These are phyloP conservation scores for Geotrichum klebahnii DNA, from an alignment of 1,139 yeast species.

Conservation along the genomic window DNA sequence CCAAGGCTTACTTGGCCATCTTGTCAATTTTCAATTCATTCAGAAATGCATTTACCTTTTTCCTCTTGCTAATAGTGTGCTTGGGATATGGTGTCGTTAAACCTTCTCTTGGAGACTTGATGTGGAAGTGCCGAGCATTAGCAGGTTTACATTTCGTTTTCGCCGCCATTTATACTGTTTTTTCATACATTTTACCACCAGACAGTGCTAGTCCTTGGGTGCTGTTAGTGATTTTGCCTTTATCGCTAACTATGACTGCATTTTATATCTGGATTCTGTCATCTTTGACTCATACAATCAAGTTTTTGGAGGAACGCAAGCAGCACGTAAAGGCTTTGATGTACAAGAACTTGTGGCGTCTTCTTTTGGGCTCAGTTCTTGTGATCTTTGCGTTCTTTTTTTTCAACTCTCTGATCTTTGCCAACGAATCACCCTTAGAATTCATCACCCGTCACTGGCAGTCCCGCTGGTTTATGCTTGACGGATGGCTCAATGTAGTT, in stretches of 20 bases:
- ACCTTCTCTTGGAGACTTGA: constrained; percentile 71
- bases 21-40: constrained; percentile 74
- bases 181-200: constrained; percentile 56
- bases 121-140: constrained; percentile 76
- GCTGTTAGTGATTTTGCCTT: constrained; percentile 55
- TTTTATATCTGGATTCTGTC: constrained; percentile 74
- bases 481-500: constrained; percentile 92
- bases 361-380: constrained; percentile 64
- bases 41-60: constrained; percentile 83
- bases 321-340: constrained; percentile 86
- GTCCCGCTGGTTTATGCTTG: constrained; percentile 78
- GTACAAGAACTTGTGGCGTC: constrained; percentile 72
- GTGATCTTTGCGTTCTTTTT: constrained; percentile 61
- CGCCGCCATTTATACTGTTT: constrained; percentile 62
- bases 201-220: constrained; percentile 47
- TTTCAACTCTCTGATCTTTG: constrained; percentile 63
- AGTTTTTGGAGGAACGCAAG: constrained; percentile 72
- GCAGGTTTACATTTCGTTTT: constrained; percentile 70
- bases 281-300: constrained; percentile 70
- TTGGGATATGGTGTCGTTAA: constrained; percentile 90
- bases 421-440: constrained; percentile 70
- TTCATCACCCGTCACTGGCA: constrained; percentile 90
- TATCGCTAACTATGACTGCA: constrained; percentile 61
- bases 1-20: constrained; percentile 69
- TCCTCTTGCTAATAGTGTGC: constrained; percentile 76